A percentile compares a stretch with the other conserved stretches of the same genome.
These are phyloP conservation scores for Neocatenulostroma microsporum DNA, from an alignment of 2,329 filamentous ascomycete species.

Conservation along the genomic window DNA sequence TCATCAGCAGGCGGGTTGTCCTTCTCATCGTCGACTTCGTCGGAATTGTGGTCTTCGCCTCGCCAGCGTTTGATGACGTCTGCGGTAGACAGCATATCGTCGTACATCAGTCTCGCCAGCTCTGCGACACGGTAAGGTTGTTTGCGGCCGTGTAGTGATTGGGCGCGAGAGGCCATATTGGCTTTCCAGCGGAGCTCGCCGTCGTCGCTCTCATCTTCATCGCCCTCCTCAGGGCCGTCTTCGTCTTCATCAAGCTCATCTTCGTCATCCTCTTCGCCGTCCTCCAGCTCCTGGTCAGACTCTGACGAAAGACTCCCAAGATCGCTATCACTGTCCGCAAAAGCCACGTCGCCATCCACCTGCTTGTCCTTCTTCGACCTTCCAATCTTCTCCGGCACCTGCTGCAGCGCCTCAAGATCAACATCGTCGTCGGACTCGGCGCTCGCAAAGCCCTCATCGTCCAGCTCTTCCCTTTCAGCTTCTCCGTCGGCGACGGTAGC, in stretches of 20 bases:
- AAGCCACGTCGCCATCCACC: slow-evolving; percentile 66
- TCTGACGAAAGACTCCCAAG: slow-evolving; percentile 73
- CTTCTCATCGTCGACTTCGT: slow-evolving; percentile 46
- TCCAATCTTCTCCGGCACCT: slow-evolving; percentile 44
- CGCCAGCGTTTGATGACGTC: slow-evolving; percentile 76
- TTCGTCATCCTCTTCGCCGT: slow-evolving; percentile 37
- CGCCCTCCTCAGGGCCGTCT: slow-evolving; percentile 59
- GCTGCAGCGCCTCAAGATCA: slow-evolving; percentile 27
- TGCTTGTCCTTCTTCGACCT: slow-evolving; percentile 41
- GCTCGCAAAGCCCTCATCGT: slow-evolving; percentile 41
- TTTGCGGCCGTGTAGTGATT: slow-evolving; percentile 60
- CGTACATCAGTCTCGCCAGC: slow-evolving; percentile 81
- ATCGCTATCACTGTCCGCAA: slow-evolving; percentile 96
- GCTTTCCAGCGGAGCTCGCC: slow-evolving; percentile 78
- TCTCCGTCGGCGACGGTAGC: slow-evolving; percentile 43
- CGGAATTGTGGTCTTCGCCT: slow-evolving; percentile 52
- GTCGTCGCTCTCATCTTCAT: slow-evolving; percentile 58
- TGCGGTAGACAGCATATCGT: slow-evolving; percentile 64
- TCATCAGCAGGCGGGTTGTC: no score
- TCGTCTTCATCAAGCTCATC: slow-evolving; percentile 28
- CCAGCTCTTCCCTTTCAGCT: slow-evolving; percentile 44
- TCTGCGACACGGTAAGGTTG: slow-evolving; percentile 71
- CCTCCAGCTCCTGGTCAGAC: slow-evolving; percentile 49
- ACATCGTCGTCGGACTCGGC: slow-evolving; percentile 51
- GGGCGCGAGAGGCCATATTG: slow-evolving; percentile 69